A percentile compares a stretch with the other conserved stretches of the same genome.
phyloP scores from a whole-genome alignment of 2,329 filamentous ascomycete genomes.

The Ascochyta viciae-villosae region DNA sequence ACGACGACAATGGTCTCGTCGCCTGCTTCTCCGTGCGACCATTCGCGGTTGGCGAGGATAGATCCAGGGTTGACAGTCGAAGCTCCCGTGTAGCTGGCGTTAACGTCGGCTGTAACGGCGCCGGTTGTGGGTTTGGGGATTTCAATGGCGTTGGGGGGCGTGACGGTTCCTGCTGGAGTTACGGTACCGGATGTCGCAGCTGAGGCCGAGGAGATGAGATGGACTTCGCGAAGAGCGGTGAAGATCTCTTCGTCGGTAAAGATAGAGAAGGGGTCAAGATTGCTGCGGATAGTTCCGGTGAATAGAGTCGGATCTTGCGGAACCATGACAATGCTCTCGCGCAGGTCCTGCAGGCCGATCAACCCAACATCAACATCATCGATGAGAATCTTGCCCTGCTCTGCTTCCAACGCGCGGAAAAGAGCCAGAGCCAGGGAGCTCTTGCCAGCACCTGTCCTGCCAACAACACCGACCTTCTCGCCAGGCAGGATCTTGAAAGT shows the following conservation, averaged over 20 bases:
- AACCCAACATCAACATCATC: constrained; percentile 88
- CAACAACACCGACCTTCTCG: constrained; percentile 96
- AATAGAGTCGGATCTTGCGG: constrained; percentile 97
- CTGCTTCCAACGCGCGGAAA: constrained; percentile 92
- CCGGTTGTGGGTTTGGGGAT: constrained; percentile 42
- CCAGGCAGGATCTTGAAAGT: constrained; percentile 84
- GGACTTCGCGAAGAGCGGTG: constrained; percentile 82
- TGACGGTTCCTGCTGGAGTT: constrained; percentile 27
- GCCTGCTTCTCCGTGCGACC: constrained; percentile 34
- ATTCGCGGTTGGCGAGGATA: constrained; percentile 41
- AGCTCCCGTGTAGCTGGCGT: constrained; percentile 32
- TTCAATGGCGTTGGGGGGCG: constrained; percentile 36
- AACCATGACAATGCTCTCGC: constrained; percentile 94
- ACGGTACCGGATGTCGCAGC: constrained; percentile 37
- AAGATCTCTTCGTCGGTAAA: constrained; percentile 94
- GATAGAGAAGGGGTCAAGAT: constrained; percentile 88
- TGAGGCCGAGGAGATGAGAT: constrained; percentile 70
- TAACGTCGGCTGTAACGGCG: constrained; percentile 36
- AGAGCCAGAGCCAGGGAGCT: constrained; percentile 91
- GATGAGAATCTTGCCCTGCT: constrained; percentile 86
- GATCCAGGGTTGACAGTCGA: constrained; percentile 44
- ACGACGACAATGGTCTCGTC: constrained; percentile 44
- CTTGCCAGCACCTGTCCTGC: constrained; percentile 94
- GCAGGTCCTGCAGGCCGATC: constrained; percentile 92
- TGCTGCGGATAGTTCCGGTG: constrained; percentile 87